Evolutionary conservation across 2,329 filamentous ascomycete genomes (phyloP).

Genomic region (Ramularia collo-cygni): DNA sequence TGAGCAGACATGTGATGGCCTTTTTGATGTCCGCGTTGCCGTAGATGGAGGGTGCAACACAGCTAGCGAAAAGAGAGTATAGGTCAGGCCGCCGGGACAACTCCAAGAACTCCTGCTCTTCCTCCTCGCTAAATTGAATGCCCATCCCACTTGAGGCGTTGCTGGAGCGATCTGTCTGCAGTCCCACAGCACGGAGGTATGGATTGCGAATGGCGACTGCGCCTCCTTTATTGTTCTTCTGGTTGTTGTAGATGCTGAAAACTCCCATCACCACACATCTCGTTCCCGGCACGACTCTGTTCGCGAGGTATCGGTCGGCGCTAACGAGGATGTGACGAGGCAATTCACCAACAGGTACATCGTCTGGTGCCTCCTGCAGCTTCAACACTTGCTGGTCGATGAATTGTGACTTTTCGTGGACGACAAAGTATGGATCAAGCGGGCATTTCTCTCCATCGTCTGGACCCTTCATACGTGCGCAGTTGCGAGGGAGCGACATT

Average conservation of each 20-base stretch:
- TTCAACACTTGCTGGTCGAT: constrained; percentile 98
- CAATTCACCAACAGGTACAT: constrained; percentile 93
- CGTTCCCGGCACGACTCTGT: constrained; percentile 89
- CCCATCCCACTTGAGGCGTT: constrained; percentile 67
- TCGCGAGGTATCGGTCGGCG: constrained; percentile 92
- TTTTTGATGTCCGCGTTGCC: constrained; percentile 97
- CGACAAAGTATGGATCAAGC: constrained; percentile 89
- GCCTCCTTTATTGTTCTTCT: constrained; percentile 73
- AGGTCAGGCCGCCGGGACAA: constrained; percentile 85
- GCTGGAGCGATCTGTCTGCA: constrained; percentile 84
- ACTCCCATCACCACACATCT: constrained; percentile 94
- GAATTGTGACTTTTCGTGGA: constrained; percentile 89
- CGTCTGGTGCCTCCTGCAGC: constrained; percentile 92
- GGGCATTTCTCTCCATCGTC: constrained; percentile 69
- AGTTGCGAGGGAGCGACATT: constrained; percentile 74
- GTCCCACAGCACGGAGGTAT: constrained; percentile 86
- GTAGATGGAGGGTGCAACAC: constrained; percentile 95
- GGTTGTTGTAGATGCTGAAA: constrained; percentile 91
- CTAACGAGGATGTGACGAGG: constrained; percentile 92
- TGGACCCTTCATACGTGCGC: constrained; percentile 48
- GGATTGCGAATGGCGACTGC: constrained; percentile 94
- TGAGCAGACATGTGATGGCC: constrained; percentile 83
- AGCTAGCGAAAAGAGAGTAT: constrained; percentile 84
- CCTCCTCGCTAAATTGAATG: constrained; percentile 81
- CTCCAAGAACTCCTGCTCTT: constrained; percentile 93